Evolutionary conservation across 257 asterid genomes (phyloP).

Genomic region (Catharanthus roseus): DNA sequence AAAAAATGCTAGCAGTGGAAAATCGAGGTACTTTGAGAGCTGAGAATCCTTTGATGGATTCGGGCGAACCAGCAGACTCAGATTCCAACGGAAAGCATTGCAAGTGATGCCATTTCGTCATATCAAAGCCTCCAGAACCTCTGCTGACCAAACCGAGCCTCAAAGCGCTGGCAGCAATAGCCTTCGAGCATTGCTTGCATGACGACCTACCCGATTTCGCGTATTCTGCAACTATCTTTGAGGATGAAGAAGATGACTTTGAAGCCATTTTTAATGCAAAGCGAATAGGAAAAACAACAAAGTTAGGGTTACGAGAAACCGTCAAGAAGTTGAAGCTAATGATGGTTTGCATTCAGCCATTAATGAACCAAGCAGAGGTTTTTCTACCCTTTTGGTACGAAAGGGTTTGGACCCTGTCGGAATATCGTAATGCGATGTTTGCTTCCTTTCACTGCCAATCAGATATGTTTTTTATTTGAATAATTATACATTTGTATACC

Average conservation of each 20-base stretch:
- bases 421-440: no score
- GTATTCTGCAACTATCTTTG: conserved; percentile 61
- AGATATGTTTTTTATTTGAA: no score
- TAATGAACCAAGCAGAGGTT: background rate
- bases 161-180: conserved; percentile 51
- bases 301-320: background rate
- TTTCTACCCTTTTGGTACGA: background rate
- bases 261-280: conserved; percentile 30
- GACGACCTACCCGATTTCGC: conserved; percentile 86
- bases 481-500: no score
- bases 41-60: conserved; percentile 63
- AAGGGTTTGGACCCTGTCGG: no score
- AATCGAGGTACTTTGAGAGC: conserved; percentile 52
- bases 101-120: conserved; percentile 92
- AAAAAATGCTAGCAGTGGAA: background rate
- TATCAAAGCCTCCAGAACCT: conserved; percentile 76
- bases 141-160: conserved; percentile 68
- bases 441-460: no score
- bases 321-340: background rate
- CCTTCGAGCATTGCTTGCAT: conserved; percentile 77
- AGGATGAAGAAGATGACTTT: conserved; percentile 21
- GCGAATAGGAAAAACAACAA: background rate
- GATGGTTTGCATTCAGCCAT: conserved; percentile 1
- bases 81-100: conserved; percentile 53
- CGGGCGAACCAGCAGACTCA: conserved; percentile 37